Evolutionary conservation across 2,329 filamentous ascomycete genomes (phyloP), one percentile per base, ranked within the genome.

Genomic region (Talaromyces sp.): DNA sequence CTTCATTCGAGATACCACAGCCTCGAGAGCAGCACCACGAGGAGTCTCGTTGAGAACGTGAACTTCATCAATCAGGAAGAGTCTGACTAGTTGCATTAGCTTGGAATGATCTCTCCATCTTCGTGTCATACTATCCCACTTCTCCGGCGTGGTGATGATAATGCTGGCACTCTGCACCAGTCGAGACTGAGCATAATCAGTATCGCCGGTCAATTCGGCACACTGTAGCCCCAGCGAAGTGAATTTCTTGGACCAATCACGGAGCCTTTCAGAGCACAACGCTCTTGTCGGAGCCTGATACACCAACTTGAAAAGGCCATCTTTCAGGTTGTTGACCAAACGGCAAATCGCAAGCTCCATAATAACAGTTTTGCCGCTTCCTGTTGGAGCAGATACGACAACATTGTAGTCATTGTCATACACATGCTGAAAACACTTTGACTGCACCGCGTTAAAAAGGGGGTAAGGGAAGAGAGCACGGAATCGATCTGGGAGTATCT

Each of bases 281-380:
- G 92, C 90, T 69, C 95, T 96, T 0, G 90, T 94, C 0, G 92
- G 92, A 11, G 92, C 92, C 76, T 92, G 90, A 71, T 96, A 96
- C 3, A 96, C 85, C 50, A 94, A 87, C 74, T 96, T 96, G 82
- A 89, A 93, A 57, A 88, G 81, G 73, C 78, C 86, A 71, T 77
- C 85, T 71, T 75, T 82, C 57, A 84, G 81, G 4, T 78, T 81
- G 41, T 83, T 82, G 31, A 90, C 81, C 2, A 93, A 81, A 65
- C 86, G 87, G 76, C 91, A 94, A 41, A 96, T 90, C 3, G 91
- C 91, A 54, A 96, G 82, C 75, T 96, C 92, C 68, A 96, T 83
- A 10, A 95, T 83, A 0, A 84, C 90, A 0, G 92, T 96, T 75
- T 96, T 96, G 2, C 92, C 92, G 74, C 91, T 93, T 9, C 92